A percentile compares a stretch with the other conserved stretches of the same genome.
phyloP scores from a whole-genome alignment of 1,139 yeast species.

The Suhomyces maxii region DNA sequence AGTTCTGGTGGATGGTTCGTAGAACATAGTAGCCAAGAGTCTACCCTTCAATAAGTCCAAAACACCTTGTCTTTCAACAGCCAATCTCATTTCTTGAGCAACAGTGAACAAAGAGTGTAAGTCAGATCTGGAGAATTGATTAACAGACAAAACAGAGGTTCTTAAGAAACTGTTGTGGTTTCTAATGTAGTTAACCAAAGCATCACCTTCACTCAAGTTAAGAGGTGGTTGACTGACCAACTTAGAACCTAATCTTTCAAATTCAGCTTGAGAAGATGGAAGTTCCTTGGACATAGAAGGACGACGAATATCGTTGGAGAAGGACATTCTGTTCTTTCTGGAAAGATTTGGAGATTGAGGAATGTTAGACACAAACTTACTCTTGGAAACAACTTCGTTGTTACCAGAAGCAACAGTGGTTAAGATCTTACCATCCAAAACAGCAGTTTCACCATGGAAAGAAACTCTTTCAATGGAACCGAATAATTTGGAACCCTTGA shows the following conservation, averaged over 20 bases:
- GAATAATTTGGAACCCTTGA: slow-evolving; percentile 42
- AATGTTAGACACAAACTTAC: slow-evolving; percentile 35
- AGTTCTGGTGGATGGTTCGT: slow-evolving; percentile 98
- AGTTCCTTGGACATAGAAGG: slow-evolving; percentile 41
- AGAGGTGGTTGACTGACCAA: slow-evolving; percentile 73
- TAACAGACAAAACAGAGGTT: slow-evolving; percentile 83
- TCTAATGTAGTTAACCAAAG: slow-evolving; percentile 74
- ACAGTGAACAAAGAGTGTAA: slow-evolving; percentile 91
- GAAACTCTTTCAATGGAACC: slow-evolving; percentile 91
- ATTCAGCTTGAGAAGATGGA: slow-evolving; percentile 41
- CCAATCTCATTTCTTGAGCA: slow-evolving; percentile 97
- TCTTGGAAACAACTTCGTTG: slow-evolving; percentile 47
- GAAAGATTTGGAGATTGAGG: slow-evolving; percentile 50
- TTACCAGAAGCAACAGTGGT: slow-evolving; percentile 61
- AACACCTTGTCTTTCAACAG: slow-evolving; percentile 95
- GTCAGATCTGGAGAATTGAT: slow-evolving; percentile 82
- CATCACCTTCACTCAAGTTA: slow-evolving; percentile 73
- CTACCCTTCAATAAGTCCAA: slow-evolving; percentile 88
- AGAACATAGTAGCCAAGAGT: slow-evolving; percentile 91
- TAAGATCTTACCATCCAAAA: slow-evolving; percentile 77
- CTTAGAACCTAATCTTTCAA: slow-evolving; percentile 64
- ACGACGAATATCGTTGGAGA: slow-evolving; percentile 41
- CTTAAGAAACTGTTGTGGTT: slow-evolving; percentile 85
- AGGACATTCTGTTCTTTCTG: slow-evolving; percentile 50
- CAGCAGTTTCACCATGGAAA: slow-evolving; percentile 74